Percentiles rank a stretch among this genome's conserved stretches.
Evolutionary conservation across 1,139 yeast species (phyloP).

Genomic region (Geotrichum histeridarum): DNA sequence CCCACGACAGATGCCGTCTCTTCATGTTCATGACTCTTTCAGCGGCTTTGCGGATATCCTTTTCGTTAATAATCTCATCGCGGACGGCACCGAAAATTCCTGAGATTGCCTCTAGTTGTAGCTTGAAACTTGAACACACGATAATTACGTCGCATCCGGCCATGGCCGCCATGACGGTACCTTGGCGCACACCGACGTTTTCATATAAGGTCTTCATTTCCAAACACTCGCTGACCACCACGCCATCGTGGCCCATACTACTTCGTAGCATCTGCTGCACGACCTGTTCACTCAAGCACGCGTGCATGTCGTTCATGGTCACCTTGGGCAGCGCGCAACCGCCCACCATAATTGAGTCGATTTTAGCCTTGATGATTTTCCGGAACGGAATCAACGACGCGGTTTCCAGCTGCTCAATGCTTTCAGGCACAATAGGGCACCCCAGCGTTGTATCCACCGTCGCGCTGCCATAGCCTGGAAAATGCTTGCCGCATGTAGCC

Average conservation of each 20-base stretch:
- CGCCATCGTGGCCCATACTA: conserved; percentile 53
- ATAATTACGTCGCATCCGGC: conserved; percentile 66
- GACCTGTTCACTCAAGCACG: conserved; percentile 57
- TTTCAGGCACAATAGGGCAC: conserved; percentile 56
- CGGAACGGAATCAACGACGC: conserved; percentile 53
- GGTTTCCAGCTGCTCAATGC: conserved; percentile 50
- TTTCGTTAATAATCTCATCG: conserved; percentile 51
- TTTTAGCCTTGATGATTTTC: conserved; percentile 45
- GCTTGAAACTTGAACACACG: conserved; percentile 55
- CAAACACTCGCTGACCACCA: conserved; percentile 59
- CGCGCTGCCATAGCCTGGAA: conserved; percentile 65
- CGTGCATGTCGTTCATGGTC: conserved; percentile 58
- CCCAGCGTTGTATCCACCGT: conserved; percentile 55
- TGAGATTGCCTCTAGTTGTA: conserved; percentile 57
- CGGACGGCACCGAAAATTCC: conserved; percentile 51
- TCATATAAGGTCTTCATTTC: conserved; percentile 63
- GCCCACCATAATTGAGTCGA: conserved; percentile 60
- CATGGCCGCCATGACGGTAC: conserved; percentile 55
- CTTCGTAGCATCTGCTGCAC: conserved; percentile 50
- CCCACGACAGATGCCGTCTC: conserved; percentile 46
- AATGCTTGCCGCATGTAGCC: conserved; percentile 57
- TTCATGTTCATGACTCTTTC: conserved; percentile 47
- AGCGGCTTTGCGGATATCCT: conserved; percentile 43
- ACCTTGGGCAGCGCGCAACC: conserved; percentile 66
- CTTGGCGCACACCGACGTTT: conserved; percentile 62